These are phyloP conservation scores for Yamadazyma mexicana DNA, from an alignment of 1,139 yeast species.

Conservation along the genomic window DNA sequence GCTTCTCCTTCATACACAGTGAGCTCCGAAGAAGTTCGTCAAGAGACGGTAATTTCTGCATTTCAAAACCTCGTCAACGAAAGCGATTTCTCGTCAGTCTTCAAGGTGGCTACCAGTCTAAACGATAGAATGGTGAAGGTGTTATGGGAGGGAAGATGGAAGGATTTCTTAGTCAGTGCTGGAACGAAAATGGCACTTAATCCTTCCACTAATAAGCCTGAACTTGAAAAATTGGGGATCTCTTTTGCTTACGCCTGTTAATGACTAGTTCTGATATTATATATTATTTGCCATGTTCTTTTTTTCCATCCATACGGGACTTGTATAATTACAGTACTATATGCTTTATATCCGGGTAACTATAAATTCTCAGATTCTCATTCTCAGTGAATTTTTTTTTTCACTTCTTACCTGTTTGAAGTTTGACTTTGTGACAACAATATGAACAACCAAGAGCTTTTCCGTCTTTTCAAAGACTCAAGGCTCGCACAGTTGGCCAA, in stretches of 20 bases:
- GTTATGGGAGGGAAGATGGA: conserved; percentile 86
- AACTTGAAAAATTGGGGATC: conserved; percentile 38
- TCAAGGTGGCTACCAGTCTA: conserved; percentile 73
- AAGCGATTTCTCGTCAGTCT: conserved; percentile 65
- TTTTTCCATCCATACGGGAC: too few relatives aligned
- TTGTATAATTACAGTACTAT: too few relatives aligned
- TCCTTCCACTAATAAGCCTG: conserved; percentile 32
- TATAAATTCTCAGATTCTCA: neutral
- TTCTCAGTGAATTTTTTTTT: conserved; percentile 4
- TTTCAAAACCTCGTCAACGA: conserved; percentile 54
- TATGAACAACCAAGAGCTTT: conserved; percentile 35
- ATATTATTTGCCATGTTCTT: too few relatives aligned
- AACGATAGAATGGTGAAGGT: conserved; percentile 61
- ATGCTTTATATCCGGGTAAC: conserved; percentile 6
- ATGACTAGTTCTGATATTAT: conserved; percentile 7
- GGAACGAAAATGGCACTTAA: conserved; percentile 57
- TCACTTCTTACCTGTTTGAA: neutral
- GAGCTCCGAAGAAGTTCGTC: conserved; percentile 10
- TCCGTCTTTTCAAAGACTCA: conserved; percentile 41
- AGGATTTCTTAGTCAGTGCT: conserved; percentile 76
- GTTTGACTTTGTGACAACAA: neutral
- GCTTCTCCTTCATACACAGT: conserved; percentile 17
- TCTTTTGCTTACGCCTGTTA: conserved; percentile 34
- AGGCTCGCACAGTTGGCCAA: conserved; percentile 49
- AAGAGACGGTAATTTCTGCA: conserved; percentile 49